A percentile compares a stretch with the other conserved stretches of the same genome.
Evolutionary conservation across 371 early-diverging fungal genomes (phyloP).

Genomic region (Umbelopsis sp.): DNA sequence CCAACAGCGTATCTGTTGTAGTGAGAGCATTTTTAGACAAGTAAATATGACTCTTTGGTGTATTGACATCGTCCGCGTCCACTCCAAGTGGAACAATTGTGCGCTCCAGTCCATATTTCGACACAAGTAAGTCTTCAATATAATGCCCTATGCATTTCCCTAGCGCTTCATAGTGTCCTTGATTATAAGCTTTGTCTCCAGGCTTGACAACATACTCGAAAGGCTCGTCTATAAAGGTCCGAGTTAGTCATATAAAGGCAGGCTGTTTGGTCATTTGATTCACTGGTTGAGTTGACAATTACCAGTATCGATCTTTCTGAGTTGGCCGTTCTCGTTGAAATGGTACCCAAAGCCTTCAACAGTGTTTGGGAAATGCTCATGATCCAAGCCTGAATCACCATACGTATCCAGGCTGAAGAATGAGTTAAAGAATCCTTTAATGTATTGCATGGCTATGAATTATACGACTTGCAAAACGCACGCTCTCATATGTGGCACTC

Average conservation of each 20-base stretch:
- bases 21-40: constrained; percentile 35
- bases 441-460: constrained; percentile 7
- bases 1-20: background rate
- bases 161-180: constrained; percentile 22
- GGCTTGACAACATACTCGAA: constrained; percentile 16
- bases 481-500: background rate
- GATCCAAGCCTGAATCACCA: background rate
- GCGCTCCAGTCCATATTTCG: constrained; percentile 34
- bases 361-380: constrained; percentile 31
- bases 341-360: constrained; percentile 46
- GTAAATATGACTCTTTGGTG: constrained; percentile 40
- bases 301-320: constrained; percentile 36
- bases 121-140: constrained; percentile 37
- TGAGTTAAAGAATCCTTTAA: background rate
- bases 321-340: constrained; percentile 40
- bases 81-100: constrained; percentile 34
- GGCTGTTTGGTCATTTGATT: too few relatives aligned
- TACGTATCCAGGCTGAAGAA: constrained; percentile 7
- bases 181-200: constrained; percentile 16
- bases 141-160: constrained; percentile 43
- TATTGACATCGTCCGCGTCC: constrained; percentile 32
- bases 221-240: background rate
- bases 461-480: background rate
- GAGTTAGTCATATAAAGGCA: background rate
- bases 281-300: background rate